phyloP scores from a whole-genome alignment of 2,329 filamentous ascomycete species.

The Fusarium multiceps region DNA sequence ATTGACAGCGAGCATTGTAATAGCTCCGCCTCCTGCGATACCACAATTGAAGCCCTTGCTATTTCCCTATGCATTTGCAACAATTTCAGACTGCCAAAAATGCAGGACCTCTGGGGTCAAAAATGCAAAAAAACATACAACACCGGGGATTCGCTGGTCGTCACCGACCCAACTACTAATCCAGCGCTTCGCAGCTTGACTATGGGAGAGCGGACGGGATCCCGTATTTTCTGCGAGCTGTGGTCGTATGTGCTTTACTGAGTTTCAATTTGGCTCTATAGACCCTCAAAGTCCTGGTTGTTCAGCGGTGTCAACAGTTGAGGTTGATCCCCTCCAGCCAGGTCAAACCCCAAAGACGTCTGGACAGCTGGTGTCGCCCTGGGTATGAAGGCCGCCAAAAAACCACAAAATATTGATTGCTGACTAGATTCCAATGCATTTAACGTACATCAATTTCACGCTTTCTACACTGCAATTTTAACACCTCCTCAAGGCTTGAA shows the following conservation, averaged over 20 bases:
- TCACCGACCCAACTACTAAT: conserved; percentile 28
- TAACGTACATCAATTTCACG: too few species aligned
- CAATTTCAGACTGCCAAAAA: neutral
- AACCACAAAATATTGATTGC: too few species aligned
- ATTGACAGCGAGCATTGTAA: too few species aligned
- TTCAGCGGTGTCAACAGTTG: too few species aligned
- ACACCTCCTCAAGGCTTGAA: neutral
- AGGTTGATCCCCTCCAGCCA: too few species aligned
- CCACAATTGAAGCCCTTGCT: too few species aligned
- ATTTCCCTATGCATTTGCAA: neutral
- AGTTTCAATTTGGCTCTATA: rapidly evolving
- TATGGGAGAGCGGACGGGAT: conserved; percentile 25
- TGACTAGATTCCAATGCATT: too few species aligned
- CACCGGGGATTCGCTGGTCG: conserved; percentile 25
- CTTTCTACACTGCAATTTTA: neutral
- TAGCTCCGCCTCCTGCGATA: neutral
- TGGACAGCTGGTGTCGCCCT: too few species aligned
- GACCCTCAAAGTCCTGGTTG: rapidly evolving
- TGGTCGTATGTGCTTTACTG: neutral
- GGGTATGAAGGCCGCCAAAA: too few species aligned
- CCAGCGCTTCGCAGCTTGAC: conserved; percentile 18
- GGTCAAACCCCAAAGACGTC: too few species aligned
- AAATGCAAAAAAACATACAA: conserved; percentile 11
- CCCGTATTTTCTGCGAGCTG: conserved; percentile 17
- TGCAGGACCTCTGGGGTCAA: rapidly evolving